Evolutionary conservation across 1,139 yeast species (phyloP).

Genomic region (Scheffersomyces lignicola): DNA sequence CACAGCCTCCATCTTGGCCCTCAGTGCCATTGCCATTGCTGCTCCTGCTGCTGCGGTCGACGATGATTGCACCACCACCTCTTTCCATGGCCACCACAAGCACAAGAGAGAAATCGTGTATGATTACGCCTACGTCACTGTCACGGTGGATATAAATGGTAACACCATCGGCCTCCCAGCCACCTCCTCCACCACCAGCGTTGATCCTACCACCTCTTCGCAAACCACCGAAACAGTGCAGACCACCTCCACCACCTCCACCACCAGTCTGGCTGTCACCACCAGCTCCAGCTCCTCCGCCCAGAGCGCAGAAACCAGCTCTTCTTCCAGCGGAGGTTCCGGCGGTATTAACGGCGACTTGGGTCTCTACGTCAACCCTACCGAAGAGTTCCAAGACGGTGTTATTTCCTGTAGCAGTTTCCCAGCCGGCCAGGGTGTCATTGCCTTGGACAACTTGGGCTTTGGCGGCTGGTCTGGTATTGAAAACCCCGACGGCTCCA

Average conservation of each 20-base stretch:
- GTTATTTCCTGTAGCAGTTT: constrained; percentile 68
- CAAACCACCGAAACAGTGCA: constrained; percentile 11
- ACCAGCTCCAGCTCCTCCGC: constrained; percentile 12
- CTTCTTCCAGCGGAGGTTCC: constrained; percentile 16
- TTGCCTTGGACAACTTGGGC: constrained; percentile 56
- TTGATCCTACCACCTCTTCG: constrained; percentile 12
- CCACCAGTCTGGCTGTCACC: constrained; percentile 10
- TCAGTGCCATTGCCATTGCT: constrained; percentile 44
- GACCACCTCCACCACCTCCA: constrained; percentile 12
- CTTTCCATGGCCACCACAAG: constrained; percentile 42
- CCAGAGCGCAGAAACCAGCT: constrained; percentile 13
- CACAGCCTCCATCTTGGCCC: constrained; percentile 29
- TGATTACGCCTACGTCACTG: constrained; percentile 44
- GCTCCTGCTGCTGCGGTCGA: constrained; percentile 44
- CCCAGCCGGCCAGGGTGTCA: constrained; percentile 92
- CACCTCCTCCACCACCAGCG: constrained; percentile 12
- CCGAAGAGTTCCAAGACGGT: constrained; percentile 75
- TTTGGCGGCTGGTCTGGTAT: constrained; percentile 91
- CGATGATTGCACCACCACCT: constrained; percentile 40
- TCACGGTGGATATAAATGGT: constrained; percentile 42
- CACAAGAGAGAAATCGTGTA: constrained; percentile 43
- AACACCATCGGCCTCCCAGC: constrained; percentile 21
- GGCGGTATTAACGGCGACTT: constrained; percentile 56
- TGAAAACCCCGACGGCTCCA: constrained; percentile 56
- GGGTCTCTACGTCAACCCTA: constrained; percentile 51